Evolutionary conservation across 2,329 filamentous ascomycete genomes (phyloP), one percentile per base, ranked within the genome.

Genomic region (Clarireedia monteithiana): DNA sequence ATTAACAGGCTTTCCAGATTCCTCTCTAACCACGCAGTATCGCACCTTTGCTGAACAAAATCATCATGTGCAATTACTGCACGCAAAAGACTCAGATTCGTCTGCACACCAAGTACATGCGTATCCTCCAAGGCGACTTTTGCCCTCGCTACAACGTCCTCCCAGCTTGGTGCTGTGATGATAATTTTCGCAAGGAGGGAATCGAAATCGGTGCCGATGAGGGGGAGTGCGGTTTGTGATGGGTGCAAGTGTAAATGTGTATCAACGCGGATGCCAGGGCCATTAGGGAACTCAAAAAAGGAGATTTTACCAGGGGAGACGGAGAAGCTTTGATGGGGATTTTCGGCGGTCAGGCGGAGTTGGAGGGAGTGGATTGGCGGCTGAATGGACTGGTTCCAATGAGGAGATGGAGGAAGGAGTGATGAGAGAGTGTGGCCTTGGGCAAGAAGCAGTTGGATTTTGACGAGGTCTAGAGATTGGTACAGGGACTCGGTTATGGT

Each of bases 271-370:
- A 75, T 71, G 0, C 82, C 82, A 58, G 82, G 79, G 1, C 83
- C 82, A 1, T 69, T 70, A 0, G 83, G 82, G 3, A 84, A 76
- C 6, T 71, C 68, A 48, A 82, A 80, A 0, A 74, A 72, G 0
- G 72, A 74, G 15, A 85, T 76, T 55, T 81, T 83, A 38, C 83
- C 83, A 48, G 84, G 80, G 36, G 79, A 82, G 2, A 85, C 68
- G 0, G 80, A 73, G 69, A 80, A 84, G 50, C 77, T 70, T 56
- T 62, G 63, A 14, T 69, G 63, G 4, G 65, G 64, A 36, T 75
- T 70, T 59, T 77, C 74, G 0, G 74, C 74, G 53, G 71, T 76
- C 1, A 77, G 60, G 2, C 75, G 70, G 24, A 73, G 71, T 59
- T 77, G 74, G 12, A 77, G 71, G 0, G 74, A 73, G 53, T 74